Evolutionary conservation across 1,284 basidiomycete species (phyloP).

Genomic region (Apiotrichum akiyoshidainum): DNA sequence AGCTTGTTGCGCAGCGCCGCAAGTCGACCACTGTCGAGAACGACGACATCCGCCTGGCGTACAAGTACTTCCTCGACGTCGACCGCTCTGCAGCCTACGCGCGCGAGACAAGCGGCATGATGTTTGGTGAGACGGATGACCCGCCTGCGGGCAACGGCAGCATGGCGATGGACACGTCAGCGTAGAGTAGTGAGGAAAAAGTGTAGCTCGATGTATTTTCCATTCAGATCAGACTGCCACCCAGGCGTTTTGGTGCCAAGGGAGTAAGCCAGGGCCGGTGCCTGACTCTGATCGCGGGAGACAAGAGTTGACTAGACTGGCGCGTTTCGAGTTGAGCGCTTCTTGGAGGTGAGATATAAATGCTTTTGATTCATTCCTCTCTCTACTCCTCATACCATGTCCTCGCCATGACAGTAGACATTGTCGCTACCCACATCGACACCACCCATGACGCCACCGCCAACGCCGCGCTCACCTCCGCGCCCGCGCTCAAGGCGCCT

Average conservation of each 20-base stretch:
- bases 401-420: background rate
- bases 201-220: conserved; percentile 3
- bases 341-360: no score
- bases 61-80: conserved; percentile 91
- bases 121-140: conserved; percentile 49
- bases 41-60: conserved; percentile 77
- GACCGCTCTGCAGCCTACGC: conserved; percentile 92
- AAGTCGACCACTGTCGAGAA: conserved; percentile 74
- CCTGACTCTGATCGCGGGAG: background rate
- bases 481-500: no score
- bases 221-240: background rate
- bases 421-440: no score
- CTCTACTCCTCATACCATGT: background rate
- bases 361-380: background rate
- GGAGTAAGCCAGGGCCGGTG: background rate
- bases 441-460: no score
- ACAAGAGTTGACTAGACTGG: background rate
- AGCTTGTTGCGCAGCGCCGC: conserved; percentile 75
- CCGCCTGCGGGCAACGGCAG: conserved; percentile 3
- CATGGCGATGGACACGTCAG: conserved; percentile 13
- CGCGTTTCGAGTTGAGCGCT: background rate
- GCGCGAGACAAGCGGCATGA: conserved; percentile 69
- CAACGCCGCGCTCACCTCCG: no score
- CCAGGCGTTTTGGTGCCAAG: background rate
- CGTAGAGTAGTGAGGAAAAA: conserved; percentile 4